Percentiles rank a stretch among this genome's conserved stretches.
phyloP scores from a whole-genome alignment of 1,284 basidiomycete species.

The Cutaneotrichosporon sp. region DNA sequence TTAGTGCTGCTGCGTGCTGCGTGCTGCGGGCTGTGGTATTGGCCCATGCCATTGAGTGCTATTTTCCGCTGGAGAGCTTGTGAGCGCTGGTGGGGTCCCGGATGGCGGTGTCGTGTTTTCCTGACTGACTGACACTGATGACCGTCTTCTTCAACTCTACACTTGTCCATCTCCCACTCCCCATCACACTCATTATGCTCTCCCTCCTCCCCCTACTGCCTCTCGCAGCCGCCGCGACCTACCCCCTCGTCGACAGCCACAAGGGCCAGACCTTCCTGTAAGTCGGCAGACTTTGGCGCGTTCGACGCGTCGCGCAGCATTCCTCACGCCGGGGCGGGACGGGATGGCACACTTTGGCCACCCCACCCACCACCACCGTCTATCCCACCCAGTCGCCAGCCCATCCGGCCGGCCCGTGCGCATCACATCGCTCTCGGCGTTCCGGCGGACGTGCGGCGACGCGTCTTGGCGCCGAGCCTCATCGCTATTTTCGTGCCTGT shows the following conservation, averaged over 20 bases:
- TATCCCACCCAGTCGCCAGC: no score
- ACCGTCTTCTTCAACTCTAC: background rate
- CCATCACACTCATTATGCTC: constrained; percentile 9
- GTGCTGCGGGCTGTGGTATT: background rate
- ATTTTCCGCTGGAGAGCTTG: no score
- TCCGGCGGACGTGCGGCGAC: no score
- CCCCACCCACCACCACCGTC: background rate
- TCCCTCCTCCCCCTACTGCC: constrained; percentile 13
- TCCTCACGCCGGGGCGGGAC: no score
- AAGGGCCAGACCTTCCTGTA: constrained; percentile 23
- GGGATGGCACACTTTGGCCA: no score
- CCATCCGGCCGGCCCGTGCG: no score
- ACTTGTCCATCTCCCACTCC: background rate
- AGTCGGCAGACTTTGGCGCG: background rate
- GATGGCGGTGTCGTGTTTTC: background rate
- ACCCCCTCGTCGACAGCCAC: constrained; percentile 28
- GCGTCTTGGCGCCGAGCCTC: no score
- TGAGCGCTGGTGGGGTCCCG: no score
- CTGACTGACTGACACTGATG: background rate
- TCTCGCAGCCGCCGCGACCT: constrained; percentile 10
- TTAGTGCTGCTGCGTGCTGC: no score
- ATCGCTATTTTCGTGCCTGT: background rate
- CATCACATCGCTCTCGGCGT: no score
- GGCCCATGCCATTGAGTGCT: no score
- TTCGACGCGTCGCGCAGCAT: background rate